These are phyloP conservation scores for Aspergillus intermedius DNA, from an alignment of 2,329 filamentous ascomycete genomes.

Conservation along the genomic window DNA sequence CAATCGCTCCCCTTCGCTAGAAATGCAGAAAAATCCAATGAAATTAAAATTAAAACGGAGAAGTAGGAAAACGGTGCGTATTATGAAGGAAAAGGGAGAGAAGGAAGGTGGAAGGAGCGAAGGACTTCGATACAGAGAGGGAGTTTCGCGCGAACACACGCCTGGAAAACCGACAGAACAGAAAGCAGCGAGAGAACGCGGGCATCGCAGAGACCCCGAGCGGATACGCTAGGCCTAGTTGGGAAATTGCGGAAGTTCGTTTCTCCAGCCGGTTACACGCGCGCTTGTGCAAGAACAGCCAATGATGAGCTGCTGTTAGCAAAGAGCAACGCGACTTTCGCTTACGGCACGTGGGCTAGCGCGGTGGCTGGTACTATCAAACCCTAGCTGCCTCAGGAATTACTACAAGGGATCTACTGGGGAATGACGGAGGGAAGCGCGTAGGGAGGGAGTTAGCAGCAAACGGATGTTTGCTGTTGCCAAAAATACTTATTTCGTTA, in stretches of 20 bases:
- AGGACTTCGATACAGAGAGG: constrained; percentile 9
- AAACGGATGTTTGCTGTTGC: constrained; percentile 3
- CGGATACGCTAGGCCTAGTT: constrained; percentile 25
- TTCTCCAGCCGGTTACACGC: constrained; percentile 22
- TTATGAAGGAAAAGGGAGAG: constrained; percentile 8
- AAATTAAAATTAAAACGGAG: constrained; percentile 10
- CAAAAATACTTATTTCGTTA: constrained; percentile 27
- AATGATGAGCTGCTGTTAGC: background rate
- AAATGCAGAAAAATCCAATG: constrained; percentile 7
- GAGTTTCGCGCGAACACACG: constrained; percentile 25
- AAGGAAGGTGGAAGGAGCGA: constrained; percentile 10
- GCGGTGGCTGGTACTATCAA: constrained; percentile 1
- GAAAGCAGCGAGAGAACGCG: constrained; percentile 25
- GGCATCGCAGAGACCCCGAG: constrained; percentile 37
- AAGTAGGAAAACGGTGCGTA: constrained; percentile 8
- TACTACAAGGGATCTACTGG: background rate
- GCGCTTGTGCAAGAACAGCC: constrained; percentile 4
- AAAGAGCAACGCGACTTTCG: background rate
- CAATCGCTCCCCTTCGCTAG: constrained; percentile 12
- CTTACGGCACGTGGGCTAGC: background rate
- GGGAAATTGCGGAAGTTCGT: constrained; percentile 21
- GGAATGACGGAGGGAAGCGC: background rate
- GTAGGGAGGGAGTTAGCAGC: background rate
- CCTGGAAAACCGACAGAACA: constrained; percentile 21
- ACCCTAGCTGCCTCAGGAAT: background rate